Percentiles rank a stretch among this genome's conserved stretches.
These are phyloP conservation scores for Dactylorhiza incarnata DNA, from an alignment of 106 monocot genomes.

Conservation along the genomic window DNA sequence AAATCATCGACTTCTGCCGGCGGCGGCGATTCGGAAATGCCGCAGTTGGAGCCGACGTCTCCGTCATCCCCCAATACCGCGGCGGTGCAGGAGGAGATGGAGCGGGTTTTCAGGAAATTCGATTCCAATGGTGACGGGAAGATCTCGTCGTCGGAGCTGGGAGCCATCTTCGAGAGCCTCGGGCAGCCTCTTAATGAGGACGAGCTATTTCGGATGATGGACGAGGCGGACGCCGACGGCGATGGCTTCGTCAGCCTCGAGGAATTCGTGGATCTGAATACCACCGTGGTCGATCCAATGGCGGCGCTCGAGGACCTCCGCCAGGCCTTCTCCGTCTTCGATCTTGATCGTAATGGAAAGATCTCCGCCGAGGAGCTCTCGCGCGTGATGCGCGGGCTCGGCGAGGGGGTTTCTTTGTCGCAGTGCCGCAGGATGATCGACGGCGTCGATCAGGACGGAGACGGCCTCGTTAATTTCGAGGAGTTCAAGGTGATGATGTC, in stretches of 20 bases:
- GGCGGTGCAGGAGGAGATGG: slow-evolving; percentile 1
- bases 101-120: slow-evolving; percentile 19
- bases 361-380: slow-evolving; percentile 60
- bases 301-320: slow-evolving; percentile 37
- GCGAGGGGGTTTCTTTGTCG: slow-evolving; percentile 30
- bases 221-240: slow-evolving; percentile 43
- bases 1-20: neutral
- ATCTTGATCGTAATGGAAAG: slow-evolving; percentile 41
- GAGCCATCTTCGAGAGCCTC: slow-evolving; percentile 12
- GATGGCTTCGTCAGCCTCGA: slow-evolving; percentile 47
- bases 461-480: slow-evolving; percentile 51
- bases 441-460: slow-evolving; percentile 49
- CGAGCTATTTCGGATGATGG: slow-evolving; percentile 41
- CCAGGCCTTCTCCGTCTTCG: slow-evolving; percentile 48
- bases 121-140: slow-evolving; percentile 33
- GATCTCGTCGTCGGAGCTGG: slow-evolving; percentile 28
- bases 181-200: slow-evolving; percentile 20
- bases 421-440: slow-evolving; percentile 59
- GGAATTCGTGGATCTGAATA: slow-evolving; percentile 41
- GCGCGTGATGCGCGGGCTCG: slow-evolving; percentile 33
- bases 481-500: slow-evolving; percentile 60
- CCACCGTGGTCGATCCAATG: slow-evolving; percentile 6
- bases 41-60: neutral
- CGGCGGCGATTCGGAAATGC: neutral
- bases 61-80: neutral